Conservation (phyloP, 2,329 filamentous ascomycete species). For the Cytospora piceicola region DNA sequence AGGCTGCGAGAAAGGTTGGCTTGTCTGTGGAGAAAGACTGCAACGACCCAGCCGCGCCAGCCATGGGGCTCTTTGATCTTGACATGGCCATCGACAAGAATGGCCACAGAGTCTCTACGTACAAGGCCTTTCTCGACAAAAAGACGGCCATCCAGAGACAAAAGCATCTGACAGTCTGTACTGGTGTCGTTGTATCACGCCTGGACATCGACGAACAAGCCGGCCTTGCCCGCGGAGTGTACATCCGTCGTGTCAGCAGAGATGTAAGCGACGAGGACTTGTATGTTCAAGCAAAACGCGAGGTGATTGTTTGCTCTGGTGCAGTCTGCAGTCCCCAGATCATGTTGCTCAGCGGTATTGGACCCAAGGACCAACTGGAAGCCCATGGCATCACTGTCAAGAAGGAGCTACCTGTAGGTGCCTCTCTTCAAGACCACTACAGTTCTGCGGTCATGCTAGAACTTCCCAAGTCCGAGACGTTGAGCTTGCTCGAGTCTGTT, state of each 20-base stretch:
- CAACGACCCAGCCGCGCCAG: slow-evolving; percentile 37
- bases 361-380: slow-evolving; percentile 33
- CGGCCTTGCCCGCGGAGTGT: slow-evolving; percentile 35
- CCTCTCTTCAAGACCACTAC: slow-evolving; percentile 37
- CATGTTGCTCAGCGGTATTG: slow-evolving; percentile 40
- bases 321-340: slow-evolving; percentile 39
- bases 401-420: slow-evolving; percentile 37
- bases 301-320: slow-evolving; percentile 39
- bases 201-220: slow-evolving; percentile 34
- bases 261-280: slow-evolving; percentile 22
- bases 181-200: slow-evolving; percentile 37
- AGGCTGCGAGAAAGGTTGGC: slow-evolving; percentile 36
- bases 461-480: slow-evolving; percentile 3
- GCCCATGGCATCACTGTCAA: slow-evolving; percentile 34
- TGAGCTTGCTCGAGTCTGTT: background rate
- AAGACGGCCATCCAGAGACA: slow-evolving; percentile 31
- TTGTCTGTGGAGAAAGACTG: slow-evolving; percentile 35
- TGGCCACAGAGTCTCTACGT: slow-evolving; percentile 36
- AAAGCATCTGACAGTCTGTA: slow-evolving; percentile 37
- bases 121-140: slow-evolving; percentile 37
- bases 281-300: slow-evolving; percentile 35
- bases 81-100: slow-evolving; percentile 36
- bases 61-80: slow-evolving; percentile 37
- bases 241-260: slow-evolving; percentile 30
- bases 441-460: background rate